Evolutionary conservation across 768 basidiomycete genomes (phyloP).

Genomic region (Chiua virens): DNA sequence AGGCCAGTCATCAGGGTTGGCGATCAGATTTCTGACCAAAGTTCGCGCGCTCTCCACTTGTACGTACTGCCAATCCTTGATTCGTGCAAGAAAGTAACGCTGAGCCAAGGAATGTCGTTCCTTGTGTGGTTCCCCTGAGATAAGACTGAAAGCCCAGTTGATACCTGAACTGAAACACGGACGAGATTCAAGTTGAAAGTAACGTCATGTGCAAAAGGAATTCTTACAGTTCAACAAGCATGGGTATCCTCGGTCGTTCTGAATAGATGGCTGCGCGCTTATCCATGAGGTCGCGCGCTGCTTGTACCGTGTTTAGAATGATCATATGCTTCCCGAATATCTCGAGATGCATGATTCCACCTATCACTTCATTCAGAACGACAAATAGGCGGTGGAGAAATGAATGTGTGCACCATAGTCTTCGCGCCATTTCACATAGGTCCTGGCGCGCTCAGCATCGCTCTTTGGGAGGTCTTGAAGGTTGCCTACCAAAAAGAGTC

Average conservation of each 20-base stretch:
- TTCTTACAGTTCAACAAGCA: not conserved
- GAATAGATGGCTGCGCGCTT: constrained; percentile 6
- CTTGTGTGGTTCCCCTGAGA: constrained; percentile 6
- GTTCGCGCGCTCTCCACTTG: constrained; percentile 7
- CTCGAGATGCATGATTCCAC: not conserved
- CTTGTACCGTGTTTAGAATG: constrained; percentile 30
- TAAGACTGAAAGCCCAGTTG: constrained; percentile 1
- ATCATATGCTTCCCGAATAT: constrained; percentile 17
- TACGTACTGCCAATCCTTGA: constrained; percentile 13
- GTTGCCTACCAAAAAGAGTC: not conserved
- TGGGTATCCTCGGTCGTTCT: not conserved
- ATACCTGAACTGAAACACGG: not conserved
- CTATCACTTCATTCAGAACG: not conserved
- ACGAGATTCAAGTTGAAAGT: too few species aligned
- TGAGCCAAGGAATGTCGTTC: constrained; percentile 9
- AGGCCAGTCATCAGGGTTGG: not conserved
- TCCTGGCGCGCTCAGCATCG: not conserved
- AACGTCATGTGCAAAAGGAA: not conserved
- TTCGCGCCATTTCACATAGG: not conserved
- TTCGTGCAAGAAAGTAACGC: constrained; percentile 6
- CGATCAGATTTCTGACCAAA: constrained; percentile 1
- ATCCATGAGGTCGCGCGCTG: constrained; percentile 1
- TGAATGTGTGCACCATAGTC: not conserved
- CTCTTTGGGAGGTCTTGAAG: not conserved
- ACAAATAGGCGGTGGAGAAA: too few species aligned